Conservation (phyloP, 1,139 yeast genomes). For the Waltiozyma solani region DNA sequence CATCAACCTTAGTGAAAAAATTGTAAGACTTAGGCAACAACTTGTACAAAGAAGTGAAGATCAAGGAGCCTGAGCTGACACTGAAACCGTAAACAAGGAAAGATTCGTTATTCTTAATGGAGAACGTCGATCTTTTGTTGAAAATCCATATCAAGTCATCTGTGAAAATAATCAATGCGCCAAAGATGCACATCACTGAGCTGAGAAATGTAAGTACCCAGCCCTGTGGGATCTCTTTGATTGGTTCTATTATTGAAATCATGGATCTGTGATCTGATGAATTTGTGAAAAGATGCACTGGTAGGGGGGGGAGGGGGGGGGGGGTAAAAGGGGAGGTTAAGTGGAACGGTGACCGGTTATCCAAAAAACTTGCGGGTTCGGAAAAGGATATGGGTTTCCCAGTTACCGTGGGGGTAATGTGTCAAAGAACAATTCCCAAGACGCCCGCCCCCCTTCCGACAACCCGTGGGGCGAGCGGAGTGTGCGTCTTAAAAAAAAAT, state of each 20-base stretch:
- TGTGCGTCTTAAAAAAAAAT: too few relatives aligned
- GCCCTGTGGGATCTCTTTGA: slow-evolving; percentile 26
- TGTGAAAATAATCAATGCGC: slow-evolving; percentile 44
- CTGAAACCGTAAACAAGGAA: slow-evolving; percentile 61
- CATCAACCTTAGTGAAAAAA: slow-evolving; percentile 24
- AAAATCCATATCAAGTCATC: slow-evolving; percentile 35
- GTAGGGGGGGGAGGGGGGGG: too few relatives aligned
- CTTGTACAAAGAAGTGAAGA: slow-evolving; percentile 67
- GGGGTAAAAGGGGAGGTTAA: too few relatives aligned
- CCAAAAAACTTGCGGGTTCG: too few relatives aligned
- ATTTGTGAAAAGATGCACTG: too few relatives aligned
- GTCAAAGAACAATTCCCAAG: too few relatives aligned
- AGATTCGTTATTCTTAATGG: slow-evolving; percentile 45
- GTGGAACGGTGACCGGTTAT: too few relatives aligned
- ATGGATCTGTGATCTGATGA: background rate
- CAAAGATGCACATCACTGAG: slow-evolving; percentile 47
- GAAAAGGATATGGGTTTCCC: too few relatives aligned
- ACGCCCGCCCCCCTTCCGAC: too few relatives aligned
- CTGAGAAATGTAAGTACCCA: slow-evolving; percentile 49
- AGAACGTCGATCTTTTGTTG: slow-evolving; percentile 38
- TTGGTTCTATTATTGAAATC: slow-evolving; percentile 10
- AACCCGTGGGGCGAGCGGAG: too few relatives aligned
- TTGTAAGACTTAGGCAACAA: slow-evolving; percentile 57
- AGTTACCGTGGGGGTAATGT: too few relatives aligned
- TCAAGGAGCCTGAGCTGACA: slow-evolving; percentile 66